Evolutionary conservation across 257 asterid species (phyloP).

Genomic region (Solanum piurae): DNA sequence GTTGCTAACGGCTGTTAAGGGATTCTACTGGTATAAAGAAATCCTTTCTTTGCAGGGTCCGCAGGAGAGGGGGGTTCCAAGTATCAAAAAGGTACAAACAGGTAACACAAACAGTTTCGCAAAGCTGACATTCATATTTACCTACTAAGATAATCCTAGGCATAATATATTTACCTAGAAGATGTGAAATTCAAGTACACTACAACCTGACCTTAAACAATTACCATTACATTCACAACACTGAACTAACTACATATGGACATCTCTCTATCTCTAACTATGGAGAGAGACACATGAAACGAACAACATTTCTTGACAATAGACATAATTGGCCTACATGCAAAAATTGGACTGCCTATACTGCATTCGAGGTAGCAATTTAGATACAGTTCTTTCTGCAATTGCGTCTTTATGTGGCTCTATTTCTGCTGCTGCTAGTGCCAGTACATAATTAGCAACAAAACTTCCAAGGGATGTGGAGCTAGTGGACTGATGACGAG

Average conservation of each 20-base stretch:
- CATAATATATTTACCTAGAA: slow-evolving; percentile 1
- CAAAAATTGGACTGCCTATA: background rate
- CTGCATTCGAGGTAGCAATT: background rate
- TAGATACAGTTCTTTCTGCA: slow-evolving; percentile 8
- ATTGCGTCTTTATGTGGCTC: slow-evolving; percentile 16
- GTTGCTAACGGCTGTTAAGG: background rate
- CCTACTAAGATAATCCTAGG: background rate
- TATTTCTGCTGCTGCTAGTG: slow-evolving; percentile 17
- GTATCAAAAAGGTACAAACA: background rate
- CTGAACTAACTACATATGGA: slow-evolving; percentile 2
- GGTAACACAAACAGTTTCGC: background rate
- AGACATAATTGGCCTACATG: background rate
- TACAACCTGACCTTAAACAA: background rate
- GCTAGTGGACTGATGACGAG: background rate
- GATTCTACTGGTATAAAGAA: background rate
- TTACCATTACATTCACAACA: background rate
- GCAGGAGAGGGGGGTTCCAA: background rate
- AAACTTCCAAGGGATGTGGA: slow-evolving; percentile 8
- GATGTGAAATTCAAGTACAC: background rate
- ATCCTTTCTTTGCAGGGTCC: background rate
- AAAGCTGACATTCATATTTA: background rate
- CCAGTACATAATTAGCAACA: slow-evolving; percentile 25
- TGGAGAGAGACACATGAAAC: background rate
- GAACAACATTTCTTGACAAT: background rate
- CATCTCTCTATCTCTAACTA: background rate